Conservation (phyloP, 1,139 yeast genomes). For the Candida sojae region DNA sequence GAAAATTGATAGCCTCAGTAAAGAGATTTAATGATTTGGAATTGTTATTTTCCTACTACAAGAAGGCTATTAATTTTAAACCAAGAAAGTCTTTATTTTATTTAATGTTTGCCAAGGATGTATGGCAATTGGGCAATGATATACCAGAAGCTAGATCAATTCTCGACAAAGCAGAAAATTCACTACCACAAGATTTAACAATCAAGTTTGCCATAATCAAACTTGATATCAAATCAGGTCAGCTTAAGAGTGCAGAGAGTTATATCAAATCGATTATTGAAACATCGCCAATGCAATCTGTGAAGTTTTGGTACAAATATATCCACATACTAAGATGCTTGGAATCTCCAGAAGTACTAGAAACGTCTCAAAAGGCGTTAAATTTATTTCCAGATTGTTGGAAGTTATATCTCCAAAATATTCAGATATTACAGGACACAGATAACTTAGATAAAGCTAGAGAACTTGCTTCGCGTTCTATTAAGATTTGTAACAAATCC, state of each 20-base stretch:
- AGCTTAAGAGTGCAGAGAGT: conserved; percentile 42
- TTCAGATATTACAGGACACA: conserved; percentile 47
- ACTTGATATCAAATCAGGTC: conserved; percentile 48
- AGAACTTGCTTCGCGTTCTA: conserved; percentile 51
- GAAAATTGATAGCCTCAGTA: conserved; percentile 48
- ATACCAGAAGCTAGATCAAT: conserved; percentile 54
- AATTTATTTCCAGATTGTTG: conserved; percentile 44
- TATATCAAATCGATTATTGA: conserved; percentile 25
- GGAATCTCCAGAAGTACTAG: conserved; percentile 30
- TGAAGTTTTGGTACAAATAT: conserved; percentile 64
- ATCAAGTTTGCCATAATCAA: conserved; percentile 75
- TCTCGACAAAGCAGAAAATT: conserved; percentile 20
- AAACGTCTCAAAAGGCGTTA: conserved; percentile 47
- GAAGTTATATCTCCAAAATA: conserved; percentile 59
- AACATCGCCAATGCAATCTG: conserved; percentile 33
- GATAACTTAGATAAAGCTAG: conserved; percentile 42
- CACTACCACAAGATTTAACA: conserved; percentile 38
- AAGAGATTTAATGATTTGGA: conserved; percentile 32
- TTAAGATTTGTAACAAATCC: conserved; percentile 45
- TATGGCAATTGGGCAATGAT: conserved; percentile 53
- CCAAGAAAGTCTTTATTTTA: conserved; percentile 54
- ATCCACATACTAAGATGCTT: conserved; percentile 54
- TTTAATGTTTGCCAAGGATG: conserved; percentile 74
- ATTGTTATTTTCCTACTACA: conserved; percentile 49
- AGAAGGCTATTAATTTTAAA: conserved; percentile 48